Evolutionary conservation across 73 alveolate genomes (phyloP).

Genomic region (Stentor roeselii): DNA sequence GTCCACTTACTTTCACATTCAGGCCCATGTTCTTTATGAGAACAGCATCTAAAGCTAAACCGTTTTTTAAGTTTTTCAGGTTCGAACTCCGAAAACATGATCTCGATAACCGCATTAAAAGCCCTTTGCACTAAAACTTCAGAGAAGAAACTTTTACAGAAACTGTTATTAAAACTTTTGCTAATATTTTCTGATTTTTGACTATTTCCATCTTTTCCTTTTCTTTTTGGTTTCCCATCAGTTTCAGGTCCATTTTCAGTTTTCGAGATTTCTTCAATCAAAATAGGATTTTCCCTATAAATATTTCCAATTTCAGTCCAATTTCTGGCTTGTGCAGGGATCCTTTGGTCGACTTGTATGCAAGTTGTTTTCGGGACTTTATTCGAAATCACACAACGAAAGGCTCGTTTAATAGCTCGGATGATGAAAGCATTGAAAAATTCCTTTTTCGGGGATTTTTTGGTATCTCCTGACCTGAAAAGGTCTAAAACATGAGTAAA

Average conservation of each 20-base stretch:
- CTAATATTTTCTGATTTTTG: too few species aligned
- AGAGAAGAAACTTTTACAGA: background rate
- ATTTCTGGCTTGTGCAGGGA: background rate
- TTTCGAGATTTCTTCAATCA: background rate
- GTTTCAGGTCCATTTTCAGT: background rate
- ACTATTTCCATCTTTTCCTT: background rate
- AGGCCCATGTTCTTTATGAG: background rate
- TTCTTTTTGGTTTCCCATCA: background rate
- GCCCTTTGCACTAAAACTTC: background rate
- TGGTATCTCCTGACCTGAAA: background rate
- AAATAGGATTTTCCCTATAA: background rate
- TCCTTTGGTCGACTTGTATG: background rate
- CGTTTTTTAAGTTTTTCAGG: background rate
- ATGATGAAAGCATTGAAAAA: background rate
- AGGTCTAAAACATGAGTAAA: background rate
- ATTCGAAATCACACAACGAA: background rate
- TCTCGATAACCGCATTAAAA: background rate
- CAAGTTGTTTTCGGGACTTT: background rate
- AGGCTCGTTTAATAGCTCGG: background rate
- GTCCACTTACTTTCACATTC: background rate
- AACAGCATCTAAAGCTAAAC: background rate
- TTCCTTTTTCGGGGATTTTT: background rate
- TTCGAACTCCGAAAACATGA: too few species aligned
- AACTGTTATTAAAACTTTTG: background rate
- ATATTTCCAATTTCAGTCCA: background rate